These are phyloP conservation scores for Cardamine occulta DNA, from an alignment of 345 rosid genomes.

Conservation along the genomic window DNA sequence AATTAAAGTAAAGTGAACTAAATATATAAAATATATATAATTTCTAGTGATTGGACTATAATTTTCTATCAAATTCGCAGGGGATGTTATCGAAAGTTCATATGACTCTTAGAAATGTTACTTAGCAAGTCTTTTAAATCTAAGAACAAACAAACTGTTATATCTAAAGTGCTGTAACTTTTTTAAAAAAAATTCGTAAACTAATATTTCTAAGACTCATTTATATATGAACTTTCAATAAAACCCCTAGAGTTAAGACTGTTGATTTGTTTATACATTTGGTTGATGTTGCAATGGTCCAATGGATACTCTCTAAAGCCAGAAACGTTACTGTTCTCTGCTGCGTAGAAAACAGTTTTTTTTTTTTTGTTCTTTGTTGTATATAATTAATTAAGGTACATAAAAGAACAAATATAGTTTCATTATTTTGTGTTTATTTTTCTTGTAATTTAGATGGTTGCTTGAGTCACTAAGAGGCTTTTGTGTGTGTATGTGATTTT, in stretches of 20 bases:
- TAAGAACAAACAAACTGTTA: background rate
- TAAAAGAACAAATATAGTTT: background rate
- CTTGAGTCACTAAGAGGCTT: background rate
- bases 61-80: no score
- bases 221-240: background rate
- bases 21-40: background rate
- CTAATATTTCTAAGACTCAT: background rate
- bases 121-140: no score
- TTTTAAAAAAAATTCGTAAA: no score
- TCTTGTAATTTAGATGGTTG: slow-evolving; percentile 20
- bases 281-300: background rate
- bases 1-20: background rate
- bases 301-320: background rate
- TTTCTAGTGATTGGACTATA: background rate
- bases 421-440: background rate
- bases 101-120: background rate
- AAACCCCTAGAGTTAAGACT: background rate
- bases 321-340: background rate
- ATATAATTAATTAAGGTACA: background rate
- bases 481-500: background rate
- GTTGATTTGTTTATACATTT: background rate
- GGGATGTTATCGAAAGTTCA: background rate
- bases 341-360: background rate
- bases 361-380: background rate
- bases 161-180: background rate